Percentiles rank a stretch among this genome's conserved stretches.
Evolutionary conservation across 2,329 filamentous ascomycete genomes (phyloP).

Genomic region (Cercospora zeina): DNA sequence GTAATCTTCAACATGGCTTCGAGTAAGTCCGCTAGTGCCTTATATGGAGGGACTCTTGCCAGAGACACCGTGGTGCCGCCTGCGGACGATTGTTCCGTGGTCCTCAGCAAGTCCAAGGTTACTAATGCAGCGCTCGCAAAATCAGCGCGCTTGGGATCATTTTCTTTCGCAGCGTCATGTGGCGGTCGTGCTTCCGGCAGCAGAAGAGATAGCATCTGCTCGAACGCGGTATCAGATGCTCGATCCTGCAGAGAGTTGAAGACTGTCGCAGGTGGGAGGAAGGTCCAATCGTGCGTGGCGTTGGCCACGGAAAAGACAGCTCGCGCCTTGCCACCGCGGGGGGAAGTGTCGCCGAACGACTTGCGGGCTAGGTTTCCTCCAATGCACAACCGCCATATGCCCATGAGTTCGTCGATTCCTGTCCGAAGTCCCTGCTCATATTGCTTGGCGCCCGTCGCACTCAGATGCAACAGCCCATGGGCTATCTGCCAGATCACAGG

Average conservation of each 20-base stretch:
- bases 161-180: neutral
- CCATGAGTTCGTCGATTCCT: constrained; percentile 20
- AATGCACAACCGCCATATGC: constrained; percentile 26
- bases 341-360: constrained; percentile 1
- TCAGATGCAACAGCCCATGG: constrained; percentile 11
- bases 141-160: constrained; percentile 20
- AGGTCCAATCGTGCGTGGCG: constrained; percentile 24
- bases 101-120: constrained; percentile 27
- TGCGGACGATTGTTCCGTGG: neutral
- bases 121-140: constrained; percentile 29
- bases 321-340: constrained; percentile 2
- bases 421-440: constrained; percentile 1
- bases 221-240: constrained; percentile 18
- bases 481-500: constrained; percentile 21
- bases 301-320: constrained; percentile 10
- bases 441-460: neutral
- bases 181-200: constrained; percentile 10
- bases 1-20: constrained; percentile 4
- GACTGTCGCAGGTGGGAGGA: constrained; percentile 23
- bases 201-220: constrained; percentile 25
- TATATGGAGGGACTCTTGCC: constrained; percentile 1
- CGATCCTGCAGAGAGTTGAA: constrained; percentile 18
- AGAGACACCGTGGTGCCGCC: neutral
- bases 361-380: constrained; percentile 15
- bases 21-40: constrained; percentile 5